These are phyloP conservation scores for Backusella mclennaniae DNA, from an alignment of 192 early-diverging fungal species.

Conservation along the genomic window DNA sequence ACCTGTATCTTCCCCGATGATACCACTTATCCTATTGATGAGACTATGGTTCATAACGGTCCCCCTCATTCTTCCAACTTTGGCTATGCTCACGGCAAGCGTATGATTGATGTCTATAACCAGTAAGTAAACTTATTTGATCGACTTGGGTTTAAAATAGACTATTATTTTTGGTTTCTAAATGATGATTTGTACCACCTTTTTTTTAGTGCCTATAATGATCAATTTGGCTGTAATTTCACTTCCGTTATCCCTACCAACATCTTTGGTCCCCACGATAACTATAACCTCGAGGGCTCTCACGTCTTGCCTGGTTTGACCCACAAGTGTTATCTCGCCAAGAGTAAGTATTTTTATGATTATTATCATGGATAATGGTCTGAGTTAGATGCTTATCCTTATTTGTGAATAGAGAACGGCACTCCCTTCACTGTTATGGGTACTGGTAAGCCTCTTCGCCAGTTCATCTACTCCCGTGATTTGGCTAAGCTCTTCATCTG, in stretches of 20 bases:
- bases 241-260: constrained; percentile 84
- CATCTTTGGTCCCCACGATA: constrained; percentile 80
- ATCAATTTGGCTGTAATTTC: constrained; percentile 78
- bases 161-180: not conserved
- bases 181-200: not conserved
- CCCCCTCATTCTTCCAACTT: constrained; percentile 81
- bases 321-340: constrained; percentile 81
- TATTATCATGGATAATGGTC: not conserved
- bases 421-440: constrained; percentile 77
- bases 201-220: constrained; percentile 62
- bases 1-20: constrained; percentile 87
- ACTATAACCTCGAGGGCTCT: constrained; percentile 75
- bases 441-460: constrained; percentile 74
- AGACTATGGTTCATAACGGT: constrained; percentile 82
- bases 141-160: constrained; percentile 9
- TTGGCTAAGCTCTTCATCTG: constrained; percentile 79
- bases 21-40: constrained; percentile 81
- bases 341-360: constrained; percentile 47
- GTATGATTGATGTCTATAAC: constrained; percentile 84
- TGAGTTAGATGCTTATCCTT: not conserved
- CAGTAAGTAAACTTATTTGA: constrained; percentile 45
- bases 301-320: constrained; percentile 79
- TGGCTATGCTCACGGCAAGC: constrained; percentile 81
- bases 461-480: constrained; percentile 83
- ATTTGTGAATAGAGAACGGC: constrained; percentile 47